phyloP scores from a whole-genome alignment of 202 grass and related monocot species.

The Setaria italica region DNA sequence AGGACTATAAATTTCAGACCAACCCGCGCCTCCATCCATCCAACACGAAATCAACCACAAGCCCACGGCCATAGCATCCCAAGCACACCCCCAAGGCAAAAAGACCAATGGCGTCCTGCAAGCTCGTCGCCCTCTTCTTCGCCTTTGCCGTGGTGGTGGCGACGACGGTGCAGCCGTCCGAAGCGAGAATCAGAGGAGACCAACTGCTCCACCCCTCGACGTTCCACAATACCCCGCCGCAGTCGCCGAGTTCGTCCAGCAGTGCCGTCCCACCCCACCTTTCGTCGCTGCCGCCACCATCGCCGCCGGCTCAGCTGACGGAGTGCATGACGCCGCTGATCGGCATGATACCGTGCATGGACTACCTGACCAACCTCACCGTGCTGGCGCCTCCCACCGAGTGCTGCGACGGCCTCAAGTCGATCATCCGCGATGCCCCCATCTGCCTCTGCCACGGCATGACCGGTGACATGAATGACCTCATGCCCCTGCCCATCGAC shows the following conservation, averaged over 20 bases:
- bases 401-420: conserved; percentile 29
- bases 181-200: not conserved
- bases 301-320: not conserved
- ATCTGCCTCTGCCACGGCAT: conserved; percentile 41
- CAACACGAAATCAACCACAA: conserved; percentile 1
- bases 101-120: conserved; percentile 1
- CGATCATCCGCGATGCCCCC: conserved; percentile 21
- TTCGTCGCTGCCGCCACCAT: not conserved
- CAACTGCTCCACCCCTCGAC: not conserved
- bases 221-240: not conserved
- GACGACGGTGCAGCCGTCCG: not conserved
- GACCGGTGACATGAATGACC: conserved; percentile 17
- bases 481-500: not conserved
- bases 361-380: conserved; percentile 36
- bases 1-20: conserved; percentile 25
- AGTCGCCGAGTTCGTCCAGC: not conserved
- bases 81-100: not conserved
- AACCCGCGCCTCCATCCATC: not conserved
- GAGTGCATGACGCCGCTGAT: conserved; percentile 26
- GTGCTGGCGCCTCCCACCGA: not conserved
- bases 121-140: conserved; percentile 5
- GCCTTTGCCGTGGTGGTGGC: not conserved
- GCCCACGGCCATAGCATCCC: not conserved
- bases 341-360: conserved; percentile 23
- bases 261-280: not conserved